These are phyloP conservation scores for Remersonia thermophila DNA, from an alignment of 2,329 filamentous ascomycete genomes.

Conservation along the genomic window DNA sequence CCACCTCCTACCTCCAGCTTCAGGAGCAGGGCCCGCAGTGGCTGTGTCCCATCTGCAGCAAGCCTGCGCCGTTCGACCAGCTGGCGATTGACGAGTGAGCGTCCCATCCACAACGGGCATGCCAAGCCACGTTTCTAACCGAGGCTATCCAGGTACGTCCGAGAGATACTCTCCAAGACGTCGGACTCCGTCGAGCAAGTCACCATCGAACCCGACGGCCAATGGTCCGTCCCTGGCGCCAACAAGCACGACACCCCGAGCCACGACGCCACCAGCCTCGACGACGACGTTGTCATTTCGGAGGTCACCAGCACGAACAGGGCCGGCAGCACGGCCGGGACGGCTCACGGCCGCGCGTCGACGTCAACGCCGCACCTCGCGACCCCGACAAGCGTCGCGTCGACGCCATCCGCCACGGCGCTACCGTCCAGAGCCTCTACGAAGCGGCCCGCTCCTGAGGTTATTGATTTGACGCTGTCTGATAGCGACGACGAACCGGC, in stretches of 20 bases:
- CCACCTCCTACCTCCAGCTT: constrained; percentile 77
- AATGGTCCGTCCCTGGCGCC: constrained; percentile 45
- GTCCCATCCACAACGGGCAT: too few relatives aligned
- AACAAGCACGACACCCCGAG: constrained; percentile 21
- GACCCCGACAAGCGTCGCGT: constrained; percentile 22
- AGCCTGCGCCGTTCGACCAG: constrained; percentile 64
- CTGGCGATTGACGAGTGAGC: constrained; percentile 78
- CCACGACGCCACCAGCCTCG: constrained; percentile 20
- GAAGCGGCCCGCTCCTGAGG: constrained; percentile 38
- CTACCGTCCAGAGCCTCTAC: constrained; percentile 25
- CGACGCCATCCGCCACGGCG: constrained; percentile 27
- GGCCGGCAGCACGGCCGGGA: constrained; percentile 22
- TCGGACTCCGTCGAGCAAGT: constrained; percentile 65
- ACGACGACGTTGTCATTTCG: constrained; percentile 42
- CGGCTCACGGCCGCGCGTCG: constrained; percentile 24
- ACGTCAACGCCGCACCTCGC: constrained; percentile 9
- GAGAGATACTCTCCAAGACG: constrained; percentile 71
- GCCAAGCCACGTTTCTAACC: constrained; percentile 8
- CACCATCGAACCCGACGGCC: constrained; percentile 75
- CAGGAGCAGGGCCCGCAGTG: constrained; percentile 95
- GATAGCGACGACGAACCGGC: constrained; percentile 39
- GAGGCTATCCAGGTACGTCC: constrained; percentile 53
- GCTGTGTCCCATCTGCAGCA: constrained; percentile 91
- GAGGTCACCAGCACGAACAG: constrained; percentile 28
- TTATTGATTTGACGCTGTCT: constrained; percentile 48